Base-by-base conservation (phyloP, 768 basidiomycete species). In the Rhizopogon roseolus region DNA sequence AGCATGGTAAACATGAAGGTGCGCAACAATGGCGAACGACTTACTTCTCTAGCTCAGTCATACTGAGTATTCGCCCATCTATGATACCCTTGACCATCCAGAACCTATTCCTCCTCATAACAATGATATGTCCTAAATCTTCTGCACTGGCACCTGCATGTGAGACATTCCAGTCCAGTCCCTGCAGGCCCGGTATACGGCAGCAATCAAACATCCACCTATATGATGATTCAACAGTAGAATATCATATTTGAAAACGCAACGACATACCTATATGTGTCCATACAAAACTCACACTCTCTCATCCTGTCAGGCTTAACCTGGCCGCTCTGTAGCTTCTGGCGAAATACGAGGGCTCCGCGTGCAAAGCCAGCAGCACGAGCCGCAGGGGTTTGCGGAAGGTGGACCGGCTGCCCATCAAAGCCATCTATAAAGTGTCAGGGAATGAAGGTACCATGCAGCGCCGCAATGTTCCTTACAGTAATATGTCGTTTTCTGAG, bases 161-260 rank as follows among this genome's bases (percentile, higher is more conserved):
- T 13, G 84, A 82, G 17, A 85, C 71, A 57, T 84, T 83, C 81
- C 90, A 90, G 66, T 98, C 94, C 4, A 83, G 69, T 16, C 88
- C 86, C 41, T 86, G 78, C 9, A 74, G 67, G 1, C 88, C 87
- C 3, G 91, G 91, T 17, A 93, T 75, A 52, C 91, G 87, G 58
- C 82, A 90, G 66, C 90, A 91, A 65, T 93, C 91, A 60, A 93
- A 93, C 91, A 93, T 92, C 91, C 91, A 93, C 49, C 89, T 90
- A 25, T 63, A 13, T 60, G 45, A 13, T 6, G 40, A 37, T 36
- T 41, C 0, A 28, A 25, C 4, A 19, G 5, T 37, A 41, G 11
- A 4, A 56, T 17, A 22, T 36, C 4, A 10, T 43, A 34, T 41
- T 5, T 10, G 8, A 19, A 41, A 10, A 40, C 13, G 19, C 8